Conservation (phyloP, 495 filamentous ascomycete species). For the Aspergillus incahuasiensis region DNA sequence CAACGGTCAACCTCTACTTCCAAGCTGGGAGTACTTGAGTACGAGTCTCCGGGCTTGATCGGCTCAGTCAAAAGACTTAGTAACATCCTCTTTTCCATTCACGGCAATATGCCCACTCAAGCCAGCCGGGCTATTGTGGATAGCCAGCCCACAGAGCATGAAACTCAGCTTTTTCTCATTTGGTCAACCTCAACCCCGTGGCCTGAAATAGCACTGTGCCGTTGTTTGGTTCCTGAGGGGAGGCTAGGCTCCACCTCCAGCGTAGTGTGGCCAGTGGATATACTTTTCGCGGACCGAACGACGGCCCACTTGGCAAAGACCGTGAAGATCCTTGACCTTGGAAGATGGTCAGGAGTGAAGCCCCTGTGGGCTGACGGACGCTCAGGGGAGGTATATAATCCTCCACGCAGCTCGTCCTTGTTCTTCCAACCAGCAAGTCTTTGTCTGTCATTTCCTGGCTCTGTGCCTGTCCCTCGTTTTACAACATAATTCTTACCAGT, state of each 20-base stretch:
- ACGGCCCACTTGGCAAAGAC: constrained; percentile 21
- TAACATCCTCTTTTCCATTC: not conserved
- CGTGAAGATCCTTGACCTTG: constrained; percentile 24
- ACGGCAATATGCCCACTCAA: not conserved
- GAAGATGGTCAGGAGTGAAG: not conserved
- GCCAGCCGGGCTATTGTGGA: not conserved
- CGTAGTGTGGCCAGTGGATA: constrained; percentile 11
- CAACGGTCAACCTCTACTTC: not conserved
- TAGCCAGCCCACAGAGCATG: constrained; percentile 10
- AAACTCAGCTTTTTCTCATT: constrained; percentile 11
- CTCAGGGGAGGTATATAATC: constrained; percentile 43
- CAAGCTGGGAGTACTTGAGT: not conserved
- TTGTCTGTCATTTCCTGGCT: constrained; percentile 22
- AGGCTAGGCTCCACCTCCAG: constrained; percentile 14
- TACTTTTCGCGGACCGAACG: constrained; percentile 17
- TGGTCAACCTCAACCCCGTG: constrained; percentile 12
- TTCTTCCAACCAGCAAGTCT: constrained; percentile 16
- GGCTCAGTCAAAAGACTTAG: not conserved
- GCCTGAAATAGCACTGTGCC: constrained; percentile 23
- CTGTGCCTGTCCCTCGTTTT: constrained; percentile 24
- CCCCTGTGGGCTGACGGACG: constrained; percentile 7
- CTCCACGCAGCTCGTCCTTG: constrained; percentile 24
- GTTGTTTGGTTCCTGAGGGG: constrained; percentile 18
- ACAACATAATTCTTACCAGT: constrained; percentile 24
- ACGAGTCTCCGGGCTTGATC: not conserved